Evolutionary conservation across 1,284 basidiomycete species (phyloP), one percentile per base, ranked within the genome.

Genomic region (Tausonia pullulans): DNA sequence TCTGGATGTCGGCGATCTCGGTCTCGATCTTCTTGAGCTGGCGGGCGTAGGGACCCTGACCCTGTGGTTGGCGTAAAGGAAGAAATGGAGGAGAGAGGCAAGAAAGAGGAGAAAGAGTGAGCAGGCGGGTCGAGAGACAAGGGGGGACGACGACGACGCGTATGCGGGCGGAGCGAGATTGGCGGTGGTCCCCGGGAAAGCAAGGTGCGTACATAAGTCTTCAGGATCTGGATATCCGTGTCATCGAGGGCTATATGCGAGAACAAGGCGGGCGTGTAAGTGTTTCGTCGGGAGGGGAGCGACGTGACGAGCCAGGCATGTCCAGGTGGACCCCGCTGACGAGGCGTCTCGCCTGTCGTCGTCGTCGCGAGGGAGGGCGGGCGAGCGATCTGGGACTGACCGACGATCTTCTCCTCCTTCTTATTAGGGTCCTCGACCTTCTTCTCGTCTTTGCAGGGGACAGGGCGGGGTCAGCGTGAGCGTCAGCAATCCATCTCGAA

Each of bases 141-240:
- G 55, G 41, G 55, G 55, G 7, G 40, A 11, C 14, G 55, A 13
- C 13, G 27, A n/a, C 39, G 55, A 45, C 8, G 41, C 9, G 41
- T 27, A 58, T 6, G 14, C 16, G 43, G 6, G 69, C 80, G 63
- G 75, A 86, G 27, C 27, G 27, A 27, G 27, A 2, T 27, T 27
- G 27, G 27, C 27, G 27, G 27, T 27, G 27, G 27, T 27, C 27
- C 27, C 27, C 27, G 27, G 27, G 27, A 2, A 27, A 27, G 27
- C 27, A 27, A 27, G 27, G 27, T 27, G 27, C 79, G 64, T 64
- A 80, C 92, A 76, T 98, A 99, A 68, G 96, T 99, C 81, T 98
- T 97, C 70, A 99, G 84, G 68, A 99, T 95, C 77, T 98, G 95
- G 66, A 99, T 99, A 75, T 98, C 96, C 68, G 90, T 94, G 73